Conservation (phyloP, 192 early-diverging fungal species). For the Gigaspora rosea region DNA sequence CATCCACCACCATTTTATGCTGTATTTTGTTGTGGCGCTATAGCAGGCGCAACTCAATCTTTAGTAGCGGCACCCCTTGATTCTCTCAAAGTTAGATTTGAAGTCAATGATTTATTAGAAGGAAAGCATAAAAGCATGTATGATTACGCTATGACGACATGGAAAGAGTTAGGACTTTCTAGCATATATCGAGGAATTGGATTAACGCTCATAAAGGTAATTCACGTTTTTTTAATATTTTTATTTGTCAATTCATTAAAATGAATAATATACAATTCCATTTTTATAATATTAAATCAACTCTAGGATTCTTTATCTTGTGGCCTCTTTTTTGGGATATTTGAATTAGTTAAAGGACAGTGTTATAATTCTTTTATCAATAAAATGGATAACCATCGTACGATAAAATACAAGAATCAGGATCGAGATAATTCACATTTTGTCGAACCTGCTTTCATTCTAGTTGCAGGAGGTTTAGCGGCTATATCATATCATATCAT, state of each 20-base stretch:
- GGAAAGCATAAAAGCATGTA: slow-evolving; percentile 73
- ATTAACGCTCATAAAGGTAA: slow-evolving; percentile 49
- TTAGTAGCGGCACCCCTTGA: slow-evolving; percentile 74
- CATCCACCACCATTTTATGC: slow-evolving; percentile 54
- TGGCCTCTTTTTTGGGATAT: slow-evolving; percentile 75
- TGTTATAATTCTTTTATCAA: slow-evolving; percentile 66
- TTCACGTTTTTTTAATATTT: slow-evolving; percentile 13
- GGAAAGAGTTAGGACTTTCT: slow-evolving; percentile 54
- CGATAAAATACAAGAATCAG: neutral
- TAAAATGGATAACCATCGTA: slow-evolving; percentile 40
- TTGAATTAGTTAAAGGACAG: slow-evolving; percentile 75
- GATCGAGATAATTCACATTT: slow-evolving; percentile 34
- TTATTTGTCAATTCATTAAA: neutral
- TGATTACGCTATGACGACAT: slow-evolving; percentile 60
- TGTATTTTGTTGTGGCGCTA: slow-evolving; percentile 58
- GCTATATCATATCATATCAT: slow-evolving; percentile 72
- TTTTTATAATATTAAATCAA: neutral
- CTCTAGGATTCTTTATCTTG: slow-evolving; percentile 67
- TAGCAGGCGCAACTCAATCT: slow-evolving; percentile 75
- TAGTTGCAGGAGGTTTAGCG: slow-evolving; percentile 60
- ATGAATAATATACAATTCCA: neutral
- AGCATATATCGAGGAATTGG: slow-evolving; percentile 60
- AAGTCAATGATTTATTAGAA: slow-evolving; percentile 71
- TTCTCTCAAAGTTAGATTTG: slow-evolving; percentile 72
- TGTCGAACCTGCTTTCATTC: slow-evolving; percentile 55